Evolutionary conservation across 176 grass and related monocot species (phyloP).

Genomic region (Sorghum bicolor): Sorghum_bicolor_NCBIv3 NC_012870.2:62829501-62830000

Average conservation of each 20-base stretch:
- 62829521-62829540: not conserved
- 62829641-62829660: not conserved
- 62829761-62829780: conserved; percentile 73
- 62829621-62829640: not conserved
- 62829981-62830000: conserved; percentile 63
- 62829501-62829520: not conserved
- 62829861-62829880: not conserved
- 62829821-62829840: too few relatives aligned
- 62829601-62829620: not conserved
- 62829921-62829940: conserved; percentile 13
- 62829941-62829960: conserved; percentile 93
- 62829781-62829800: conserved; percentile 58
- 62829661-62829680: not conserved
- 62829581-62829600: not conserved
- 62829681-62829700: not conserved
- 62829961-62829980: conserved; percentile 74
- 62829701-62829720: not conserved
- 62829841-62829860: not conserved
- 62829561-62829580: not conserved
- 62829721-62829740: not conserved
- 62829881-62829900: not conserved
- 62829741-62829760: not conserved
- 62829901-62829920: not conserved
- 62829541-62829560: not conserved
- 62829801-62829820: not conserved